Percentiles rank a stretch among this genome's conserved stretches.
phyloP scores from a whole-genome alignment of 805 yeast genomes.

The Lachancea lanzarotensis region DNA sequence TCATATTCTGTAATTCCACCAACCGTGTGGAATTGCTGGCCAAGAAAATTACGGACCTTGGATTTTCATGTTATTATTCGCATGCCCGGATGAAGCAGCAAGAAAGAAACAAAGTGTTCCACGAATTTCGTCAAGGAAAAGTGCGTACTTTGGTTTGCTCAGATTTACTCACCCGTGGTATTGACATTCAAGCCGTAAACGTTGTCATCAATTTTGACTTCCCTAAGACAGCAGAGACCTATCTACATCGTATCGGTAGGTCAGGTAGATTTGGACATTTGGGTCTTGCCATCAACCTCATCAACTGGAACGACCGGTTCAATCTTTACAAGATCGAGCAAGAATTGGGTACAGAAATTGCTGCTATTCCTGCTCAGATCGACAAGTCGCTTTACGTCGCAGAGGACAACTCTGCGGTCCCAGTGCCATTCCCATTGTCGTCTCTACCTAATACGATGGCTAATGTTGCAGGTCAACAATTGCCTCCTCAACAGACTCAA shows the following conservation, averaged over 20 bases:
- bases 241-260: conserved; percentile 97
- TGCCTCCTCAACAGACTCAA: conserved; percentile 26
- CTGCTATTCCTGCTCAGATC: conserved; percentile 91
- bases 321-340: conserved; percentile 92
- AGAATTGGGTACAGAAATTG: conserved; percentile 94
- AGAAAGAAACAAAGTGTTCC: conserved; percentile 96
- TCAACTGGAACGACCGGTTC: conserved; percentile 95
- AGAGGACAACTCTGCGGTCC: conserved; percentile 63
- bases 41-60: conserved; percentile 91
- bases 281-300: conserved; percentile 93
- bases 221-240: conserved; percentile 97
- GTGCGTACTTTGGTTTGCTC: conserved; percentile 97
- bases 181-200: conserved; percentile 97
- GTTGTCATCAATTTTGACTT: conserved; percentile 97
- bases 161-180: conserved; percentile 94
- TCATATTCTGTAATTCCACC: conserved; percentile 95
- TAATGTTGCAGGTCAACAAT: conserved; percentile 25
- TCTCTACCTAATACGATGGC: conserved; percentile 38
- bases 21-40: conserved; percentile 93
- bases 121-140: conserved; percentile 96
- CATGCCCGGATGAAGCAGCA: conserved; percentile 98
- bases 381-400: conserved; percentile 87
- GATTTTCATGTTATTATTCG: conserved; percentile 92
- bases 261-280: conserved; percentile 98
- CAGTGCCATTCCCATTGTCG: conserved; percentile 82